Evolutionary conservation across 441 rosid species (phyloP).

Genomic region (Daphne laureola): DNA sequence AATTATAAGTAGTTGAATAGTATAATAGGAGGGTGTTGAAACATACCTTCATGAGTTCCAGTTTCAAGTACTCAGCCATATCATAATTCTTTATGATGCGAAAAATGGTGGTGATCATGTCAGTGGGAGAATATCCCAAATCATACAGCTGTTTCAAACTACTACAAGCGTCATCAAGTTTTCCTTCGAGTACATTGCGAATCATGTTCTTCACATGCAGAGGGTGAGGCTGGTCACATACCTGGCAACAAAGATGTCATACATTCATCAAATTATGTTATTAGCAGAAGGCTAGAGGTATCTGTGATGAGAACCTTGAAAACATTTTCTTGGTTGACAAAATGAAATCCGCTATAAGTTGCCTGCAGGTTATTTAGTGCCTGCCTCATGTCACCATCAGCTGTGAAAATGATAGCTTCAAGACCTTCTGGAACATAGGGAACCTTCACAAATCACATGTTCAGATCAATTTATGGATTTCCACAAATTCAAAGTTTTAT

Average conservation of each 20-base stretch:
- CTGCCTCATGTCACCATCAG: slow-evolving; percentile 99
- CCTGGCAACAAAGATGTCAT: slow-evolving; percentile 31
- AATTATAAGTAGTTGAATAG: neutral
- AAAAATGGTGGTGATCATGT: slow-evolving; percentile 88
- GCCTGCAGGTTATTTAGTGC: slow-evolving; percentile 97
- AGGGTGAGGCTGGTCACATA: slow-evolving; percentile 97
- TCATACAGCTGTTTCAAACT: slow-evolving; percentile 86
- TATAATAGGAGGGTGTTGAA: neutral
- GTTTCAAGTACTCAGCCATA: slow-evolving; percentile 84
- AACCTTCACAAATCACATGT: slow-evolving; percentile 46
- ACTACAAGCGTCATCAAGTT: slow-evolving; percentile 77
- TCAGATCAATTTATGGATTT: slow-evolving; percentile 16
- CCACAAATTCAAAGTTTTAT: neutral
- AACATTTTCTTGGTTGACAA: slow-evolving; percentile 90
- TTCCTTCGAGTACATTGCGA: slow-evolving; percentile 69
- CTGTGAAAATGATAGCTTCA: slow-evolving; percentile 94
- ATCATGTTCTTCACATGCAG: slow-evolving; percentile 87
- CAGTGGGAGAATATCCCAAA: slow-evolving; percentile 91
- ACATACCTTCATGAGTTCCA: slow-evolving; percentile 90
- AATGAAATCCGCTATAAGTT: slow-evolving; percentile 81
- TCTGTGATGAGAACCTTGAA: slow-evolving; percentile 54
- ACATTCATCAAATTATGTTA: slow-evolving; percentile 10
- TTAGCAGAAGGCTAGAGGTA: slow-evolving; percentile 5
- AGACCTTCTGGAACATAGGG: slow-evolving; percentile 93
- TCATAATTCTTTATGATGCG: slow-evolving; percentile 84